Base-by-base conservation (phyloP, 2,329 filamentous ascomycete genomes). In the Penicillium polonicum region DNA sequence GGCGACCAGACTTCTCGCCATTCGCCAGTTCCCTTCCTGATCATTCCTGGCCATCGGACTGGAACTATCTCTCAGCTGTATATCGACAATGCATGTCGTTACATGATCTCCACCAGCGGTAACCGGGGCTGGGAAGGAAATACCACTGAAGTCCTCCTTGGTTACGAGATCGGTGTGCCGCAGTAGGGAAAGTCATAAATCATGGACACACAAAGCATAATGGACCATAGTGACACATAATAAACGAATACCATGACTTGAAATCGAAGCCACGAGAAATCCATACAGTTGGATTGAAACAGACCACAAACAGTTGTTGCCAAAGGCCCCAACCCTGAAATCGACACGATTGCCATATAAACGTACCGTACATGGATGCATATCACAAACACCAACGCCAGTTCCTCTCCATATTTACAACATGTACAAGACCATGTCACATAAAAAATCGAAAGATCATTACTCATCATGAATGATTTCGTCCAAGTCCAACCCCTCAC, bases 91-190 rank as follows among this genome's bases (percentile, higher is more conserved):
- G 90, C 91, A 0, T 93, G 91, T 71, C 83, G 87, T 19, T 97
- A 92, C 71, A 93, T 99, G 88, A 84, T 99, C 35, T 93, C 90
- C 2, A 90, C 91, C 0, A 92, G 91, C 5, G 94, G 94, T 0
- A 97, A 94, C 61, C 80, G 94, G 61, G 94, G 94, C 0, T 99
- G 94, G 94, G 94, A 97, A 73, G 94, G 94, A 1, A 87, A 84
- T 21, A 88, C 84, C 36, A 97, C 94, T 0, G 94, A 99, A 77
- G 91, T 94, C 0, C 74, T 99, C 59, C 85, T 99, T 54, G 94
- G 94, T 17, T 99, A 99, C 74, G 94, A 99, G 77, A 96, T 99
- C 65, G 79, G 78, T 10, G 79, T 83, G 52, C 72, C 73, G 43
- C 65, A 65, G 36, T 71, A 52, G 31, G 15, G 13, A 23, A 25